These are phyloP conservation scores for Hyphopichia burtonii DNA, from an alignment of 1,139 yeast species.

Conservation along the genomic window DNA sequence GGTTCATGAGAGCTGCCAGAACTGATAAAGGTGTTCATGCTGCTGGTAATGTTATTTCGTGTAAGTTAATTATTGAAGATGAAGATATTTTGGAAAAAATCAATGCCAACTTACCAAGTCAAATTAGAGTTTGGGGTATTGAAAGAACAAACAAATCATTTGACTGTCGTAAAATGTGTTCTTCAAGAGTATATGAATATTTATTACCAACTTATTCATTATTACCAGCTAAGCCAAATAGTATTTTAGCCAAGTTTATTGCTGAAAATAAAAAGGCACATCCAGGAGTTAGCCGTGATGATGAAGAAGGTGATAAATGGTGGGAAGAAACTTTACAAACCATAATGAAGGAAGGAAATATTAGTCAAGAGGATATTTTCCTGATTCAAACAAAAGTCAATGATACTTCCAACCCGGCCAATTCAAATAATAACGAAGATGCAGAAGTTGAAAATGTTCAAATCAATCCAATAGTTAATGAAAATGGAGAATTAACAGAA, in stretches of 20 bases:
- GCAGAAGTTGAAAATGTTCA: slow-evolving; percentile 24
- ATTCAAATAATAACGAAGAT: slow-evolving; percentile 9
- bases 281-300: slow-evolving; percentile 63
- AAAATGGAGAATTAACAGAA: slow-evolving; percentile 38
- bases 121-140: slow-evolving; percentile 90
- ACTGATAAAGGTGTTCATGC: slow-evolving; percentile 99
- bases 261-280: slow-evolving; percentile 48
- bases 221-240: slow-evolving; percentile 82
- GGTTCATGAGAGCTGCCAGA: slow-evolving; percentile 94
- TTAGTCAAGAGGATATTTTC: slow-evolving; percentile 48
- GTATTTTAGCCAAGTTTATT: slow-evolving; percentile 62
- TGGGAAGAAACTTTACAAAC: slow-evolving; percentile 59
- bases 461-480: slow-evolving; percentile 22
- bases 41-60: slow-evolving; percentile 90
- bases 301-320: slow-evolving; percentile 67
- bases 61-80: slow-evolving; percentile 88
- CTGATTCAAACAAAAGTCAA: slow-evolving; percentile 14
- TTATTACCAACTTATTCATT: slow-evolving; percentile 87
- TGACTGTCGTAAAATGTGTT: slow-evolving; percentile 94
- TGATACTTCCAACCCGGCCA: slow-evolving; percentile 7
- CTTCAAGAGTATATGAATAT: slow-evolving; percentile 91
- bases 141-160: slow-evolving; percentile 87
- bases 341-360: slow-evolving; percentile 39
- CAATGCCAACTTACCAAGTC: slow-evolving; percentile 74
- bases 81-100: slow-evolving; percentile 71